Base-by-base conservation (phyloP, 2,329 filamentous ascomycete genomes). In the Xylaria digitata region DNA sequence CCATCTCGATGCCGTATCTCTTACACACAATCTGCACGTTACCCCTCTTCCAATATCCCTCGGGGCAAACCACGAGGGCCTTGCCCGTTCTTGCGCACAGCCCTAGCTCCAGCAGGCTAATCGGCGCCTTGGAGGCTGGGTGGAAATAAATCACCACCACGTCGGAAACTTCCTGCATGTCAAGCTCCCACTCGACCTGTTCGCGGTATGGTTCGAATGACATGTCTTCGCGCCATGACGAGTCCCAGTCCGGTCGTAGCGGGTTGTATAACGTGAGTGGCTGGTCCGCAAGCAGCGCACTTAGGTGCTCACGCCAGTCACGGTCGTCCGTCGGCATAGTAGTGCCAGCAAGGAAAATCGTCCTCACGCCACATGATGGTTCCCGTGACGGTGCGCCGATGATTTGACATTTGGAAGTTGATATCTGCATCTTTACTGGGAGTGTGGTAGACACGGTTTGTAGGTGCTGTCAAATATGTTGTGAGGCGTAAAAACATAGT, bases 41-140 rank as follows among this genome's bases (percentile, higher is more conserved):
- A 0, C 87, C 88, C n/a, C 81, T 81, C 75, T 88, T 88, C 77
- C 77, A 82, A 71, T 86, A 91, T 0, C 80, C 81, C 26, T 80
- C 75, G 1, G 82, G 79, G 53, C 84, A 87, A 48, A 84, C 83
- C 0, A 89, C 87, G 11, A 90, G 77, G 0, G 82, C 79, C 73
- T 83, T 86, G 1, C 77, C 78, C 1, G 65, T 19, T 34, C 43
- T 68, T 1, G 83, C 83, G 54, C 79, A 84, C 3, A 91, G 77
- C 0, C 89, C 89, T 19, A 91, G 76, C 77, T 91, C 89, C 50
- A 90, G 76, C 72, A 91, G 76, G 40, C 84, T 88, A 30, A 90
- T 81, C 1, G 86, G 85, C 7, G 87, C 86, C 53, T 80, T 78
- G 0, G 85, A 87, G 2, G 69, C 77, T 1, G 81, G 78, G 52